Conservation (phyloP, 1,284 basidiomycete genomes). For the Melampsora americana region DNA sequence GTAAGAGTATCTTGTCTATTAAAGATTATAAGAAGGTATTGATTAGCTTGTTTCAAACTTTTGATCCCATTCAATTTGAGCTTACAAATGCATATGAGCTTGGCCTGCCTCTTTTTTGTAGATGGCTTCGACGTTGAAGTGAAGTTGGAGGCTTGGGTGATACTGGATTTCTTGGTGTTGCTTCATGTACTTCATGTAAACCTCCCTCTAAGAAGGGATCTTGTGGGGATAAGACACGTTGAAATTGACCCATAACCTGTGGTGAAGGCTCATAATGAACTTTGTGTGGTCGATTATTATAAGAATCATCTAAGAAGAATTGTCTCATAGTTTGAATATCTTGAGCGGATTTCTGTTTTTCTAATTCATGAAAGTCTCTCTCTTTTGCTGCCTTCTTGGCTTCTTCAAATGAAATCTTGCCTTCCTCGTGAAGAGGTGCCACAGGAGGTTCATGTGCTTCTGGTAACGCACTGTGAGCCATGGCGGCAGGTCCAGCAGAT, state of each 20-base stretch:
- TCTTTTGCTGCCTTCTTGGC: conserved; percentile 9
- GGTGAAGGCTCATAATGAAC: too few relatives aligned
- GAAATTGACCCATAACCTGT: too few relatives aligned
- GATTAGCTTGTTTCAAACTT: background rate
- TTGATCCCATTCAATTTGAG: background rate
- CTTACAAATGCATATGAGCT: conserved; percentile 23
- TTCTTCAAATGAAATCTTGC: conserved; percentile 13
- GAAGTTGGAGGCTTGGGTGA: background rate
- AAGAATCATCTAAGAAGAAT: background rate
- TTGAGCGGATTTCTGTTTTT: conserved; percentile 8
- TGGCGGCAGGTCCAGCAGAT: background rate
- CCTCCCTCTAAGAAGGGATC: too few relatives aligned
- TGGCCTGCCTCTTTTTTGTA: conserved; percentile 12
- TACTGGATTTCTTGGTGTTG: background rate
- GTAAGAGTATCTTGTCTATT: conserved; percentile 34
- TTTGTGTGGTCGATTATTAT: too few relatives aligned
- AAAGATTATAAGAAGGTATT: background rate
- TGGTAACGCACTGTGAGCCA: background rate
- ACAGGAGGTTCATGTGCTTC: background rate
- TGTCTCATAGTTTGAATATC: conserved; percentile 3
- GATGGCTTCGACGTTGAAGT: background rate
- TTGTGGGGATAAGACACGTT: too few relatives aligned
- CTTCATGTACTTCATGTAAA: too few relatives aligned
- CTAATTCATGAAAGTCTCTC: conserved; percentile 3
- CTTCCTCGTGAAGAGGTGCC: background rate